Conservation (phyloP, 352 stramenopile species). For the Globisporangium emineosum region DNA sequence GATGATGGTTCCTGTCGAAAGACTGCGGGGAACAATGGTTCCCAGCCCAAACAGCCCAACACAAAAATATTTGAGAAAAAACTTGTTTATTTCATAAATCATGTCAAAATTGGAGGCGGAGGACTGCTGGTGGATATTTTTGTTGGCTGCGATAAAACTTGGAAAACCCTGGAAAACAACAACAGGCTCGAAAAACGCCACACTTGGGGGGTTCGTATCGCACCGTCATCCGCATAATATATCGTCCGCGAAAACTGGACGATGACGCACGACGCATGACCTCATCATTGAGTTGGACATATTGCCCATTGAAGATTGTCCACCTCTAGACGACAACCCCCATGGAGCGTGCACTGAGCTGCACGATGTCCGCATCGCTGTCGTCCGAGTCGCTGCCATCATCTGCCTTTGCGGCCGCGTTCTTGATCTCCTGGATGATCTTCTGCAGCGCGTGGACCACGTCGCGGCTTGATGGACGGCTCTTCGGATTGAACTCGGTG, state of each 20-base stretch:
- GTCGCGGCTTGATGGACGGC: slow-evolving; percentile 22
- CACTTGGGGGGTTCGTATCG: background rate
- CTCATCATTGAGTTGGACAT: background rate
- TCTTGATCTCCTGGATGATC: slow-evolving; percentile 12
- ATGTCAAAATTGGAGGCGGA: slow-evolving; percentile 2
- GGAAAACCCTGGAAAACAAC: background rate
- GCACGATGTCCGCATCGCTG: background rate
- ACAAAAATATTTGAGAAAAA: background rate
- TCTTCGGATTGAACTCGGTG: slow-evolving; percentile 28
- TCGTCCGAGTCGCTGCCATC: slow-evolving; percentile 7
- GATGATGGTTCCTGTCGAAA: too few species aligned
- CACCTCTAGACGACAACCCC: slow-evolving; percentile 11
- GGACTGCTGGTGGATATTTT: background rate
- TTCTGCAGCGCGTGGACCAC: slow-evolving; percentile 13
- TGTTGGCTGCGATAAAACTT: background rate
- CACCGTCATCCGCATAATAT: background rate
- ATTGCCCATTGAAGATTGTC: background rate
- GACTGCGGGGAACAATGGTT: too few species aligned
- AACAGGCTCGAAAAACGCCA: background rate
- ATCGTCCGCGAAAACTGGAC: background rate
- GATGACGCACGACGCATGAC: background rate
- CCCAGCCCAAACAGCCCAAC: background rate
- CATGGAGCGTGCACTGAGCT: background rate
- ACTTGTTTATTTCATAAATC: slow-evolving; percentile 4
- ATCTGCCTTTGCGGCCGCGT: background rate